phyloP scores from a whole-genome alignment of 2,329 filamentous ascomycete species.

The Ambrosiella beaveri region DNA sequence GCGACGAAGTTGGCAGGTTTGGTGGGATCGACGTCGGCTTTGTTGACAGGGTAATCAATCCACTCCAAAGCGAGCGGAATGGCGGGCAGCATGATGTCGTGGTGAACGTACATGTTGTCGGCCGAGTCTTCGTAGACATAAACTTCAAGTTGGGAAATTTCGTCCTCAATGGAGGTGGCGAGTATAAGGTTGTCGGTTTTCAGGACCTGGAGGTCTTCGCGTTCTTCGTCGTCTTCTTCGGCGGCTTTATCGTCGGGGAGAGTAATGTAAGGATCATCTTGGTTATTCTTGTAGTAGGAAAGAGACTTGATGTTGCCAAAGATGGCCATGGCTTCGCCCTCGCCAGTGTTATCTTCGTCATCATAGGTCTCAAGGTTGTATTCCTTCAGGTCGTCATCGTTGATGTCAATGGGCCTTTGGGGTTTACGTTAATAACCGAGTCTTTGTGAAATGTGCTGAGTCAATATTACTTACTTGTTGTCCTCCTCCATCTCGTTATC shows the following conservation, averaged over 20 bases:
- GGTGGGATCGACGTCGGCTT: slow-evolving; percentile 42
- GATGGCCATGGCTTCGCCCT: slow-evolving; percentile 63
- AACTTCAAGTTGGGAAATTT: slow-evolving; percentile 88
- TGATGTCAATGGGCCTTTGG: slow-evolving; percentile 24
- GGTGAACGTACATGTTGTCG: slow-evolving; percentile 96
- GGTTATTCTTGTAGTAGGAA: slow-evolving; percentile 84
- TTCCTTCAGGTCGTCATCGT: slow-evolving; percentile 83
- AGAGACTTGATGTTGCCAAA: slow-evolving; percentile 91
- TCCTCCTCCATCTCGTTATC: slow-evolving; percentile 11
- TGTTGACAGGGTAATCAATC: slow-evolving; percentile 80
- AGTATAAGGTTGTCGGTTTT: slow-evolving; percentile 85
- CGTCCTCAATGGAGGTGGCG: slow-evolving; percentile 87
- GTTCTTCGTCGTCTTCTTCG: slow-evolving; percentile 63
- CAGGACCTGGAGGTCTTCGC: slow-evolving; percentile 84
- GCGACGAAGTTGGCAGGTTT: slow-evolving; percentile 79
- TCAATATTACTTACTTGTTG: slow-evolving; percentile 11
- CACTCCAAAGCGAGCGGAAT: slow-evolving; percentile 93
- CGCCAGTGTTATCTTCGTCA: slow-evolving; percentile 31
- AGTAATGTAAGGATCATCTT: slow-evolving; percentile 93
- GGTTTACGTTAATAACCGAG: too few species aligned
- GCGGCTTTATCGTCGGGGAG: slow-evolving; percentile 52
- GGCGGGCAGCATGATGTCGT: slow-evolving; percentile 97
- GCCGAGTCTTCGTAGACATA: slow-evolving; percentile 93
- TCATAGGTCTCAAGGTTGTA: slow-evolving; percentile 96
- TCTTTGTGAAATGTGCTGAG: slow-evolving; percentile 7